Conservation (phyloP, 2,329 filamentous ascomycete species). For the Pseudocercospora eumusae region DNA sequence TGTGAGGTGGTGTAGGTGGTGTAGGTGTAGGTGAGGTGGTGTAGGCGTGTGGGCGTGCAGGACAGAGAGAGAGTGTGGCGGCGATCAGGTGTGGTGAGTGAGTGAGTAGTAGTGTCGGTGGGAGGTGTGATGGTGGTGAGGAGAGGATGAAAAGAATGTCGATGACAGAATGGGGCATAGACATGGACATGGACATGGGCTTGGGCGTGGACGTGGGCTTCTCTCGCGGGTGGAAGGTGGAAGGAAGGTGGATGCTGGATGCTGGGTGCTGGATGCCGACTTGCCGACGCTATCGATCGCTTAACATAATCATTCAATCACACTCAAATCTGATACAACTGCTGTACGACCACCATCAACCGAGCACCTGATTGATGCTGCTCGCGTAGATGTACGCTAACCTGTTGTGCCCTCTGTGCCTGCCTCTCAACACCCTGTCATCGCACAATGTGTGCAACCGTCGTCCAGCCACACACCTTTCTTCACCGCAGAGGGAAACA, state of each 20-base stretch:
- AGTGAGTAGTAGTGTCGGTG: too few relatives aligned
- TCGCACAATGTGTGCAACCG: conserved; percentile 21
- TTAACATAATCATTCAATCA: too few relatives aligned
- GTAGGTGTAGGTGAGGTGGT: not conserved
- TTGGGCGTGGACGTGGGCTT: not conserved
- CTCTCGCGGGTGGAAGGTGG: not conserved
- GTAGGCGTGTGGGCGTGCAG: not conserved
- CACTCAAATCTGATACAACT: conserved; percentile 20
- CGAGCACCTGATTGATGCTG: conserved; percentile 20
- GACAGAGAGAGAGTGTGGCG: not conserved
- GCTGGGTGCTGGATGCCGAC: too few relatives aligned
- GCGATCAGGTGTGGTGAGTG: conserved; percentile 4
- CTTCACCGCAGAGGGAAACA: conserved; percentile 12
- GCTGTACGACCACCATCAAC: conserved; percentile 13
- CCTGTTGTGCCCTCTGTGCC: conserved; percentile 14
- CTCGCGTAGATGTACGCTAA: conserved; percentile 19
- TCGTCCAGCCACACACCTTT: conserved; percentile 17
- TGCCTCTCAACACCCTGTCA: conserved; percentile 18
- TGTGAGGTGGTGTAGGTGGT: not conserved
- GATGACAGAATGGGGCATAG: not conserved
- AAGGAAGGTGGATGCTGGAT: too few relatives aligned
- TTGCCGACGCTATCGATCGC: conserved; percentile 13
- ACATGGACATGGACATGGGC: not conserved
- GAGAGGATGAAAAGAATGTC: not conserved
- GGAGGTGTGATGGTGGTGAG: not conserved